Evolutionary conservation across 2,329 filamentous ascomycete species (phyloP).

Genomic region (Colletotrichum sp.): DNA sequence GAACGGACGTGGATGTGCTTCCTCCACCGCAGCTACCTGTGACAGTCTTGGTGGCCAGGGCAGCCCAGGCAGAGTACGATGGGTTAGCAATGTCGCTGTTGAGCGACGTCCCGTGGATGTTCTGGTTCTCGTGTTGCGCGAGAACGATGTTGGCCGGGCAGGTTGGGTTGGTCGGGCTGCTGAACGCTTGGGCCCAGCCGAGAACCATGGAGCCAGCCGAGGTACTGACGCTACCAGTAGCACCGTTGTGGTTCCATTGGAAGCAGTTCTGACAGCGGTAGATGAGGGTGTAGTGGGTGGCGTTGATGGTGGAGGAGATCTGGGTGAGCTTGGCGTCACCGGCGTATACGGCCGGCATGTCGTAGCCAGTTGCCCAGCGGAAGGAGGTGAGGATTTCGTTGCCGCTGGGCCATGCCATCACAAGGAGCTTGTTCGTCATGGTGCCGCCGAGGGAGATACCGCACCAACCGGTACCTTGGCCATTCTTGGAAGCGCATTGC

Average conservation of each 20-base stretch:
- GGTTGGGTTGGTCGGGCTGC: conserved; percentile 42
- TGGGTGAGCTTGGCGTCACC: conserved; percentile 67
- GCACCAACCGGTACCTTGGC: conserved; percentile 59
- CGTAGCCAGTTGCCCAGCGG: conserved; percentile 63
- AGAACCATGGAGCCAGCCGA: conserved; percentile 49
- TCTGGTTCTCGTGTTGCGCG: conserved; percentile 60
- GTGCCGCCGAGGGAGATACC: conserved; percentile 59
- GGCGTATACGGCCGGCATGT: conserved; percentile 60
- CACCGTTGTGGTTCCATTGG: conserved; percentile 55
- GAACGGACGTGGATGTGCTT: conserved; percentile 30
- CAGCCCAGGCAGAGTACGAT: conserved; percentile 47
- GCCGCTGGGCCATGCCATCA: conserved; percentile 62
- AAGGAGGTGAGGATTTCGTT: conserved; percentile 61
- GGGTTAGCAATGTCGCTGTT: conserved; percentile 40
- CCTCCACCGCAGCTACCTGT: conserved; percentile 36
- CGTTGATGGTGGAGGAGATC: conserved; percentile 62
- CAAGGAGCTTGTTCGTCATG: conserved; percentile 63
- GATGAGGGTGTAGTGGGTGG: conserved; percentile 64
- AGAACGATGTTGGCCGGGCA: conserved; percentile 51
- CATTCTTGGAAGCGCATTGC: conserved; percentile 49
- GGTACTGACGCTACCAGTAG: conserved; percentile 47
- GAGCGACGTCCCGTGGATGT: conserved; percentile 49
- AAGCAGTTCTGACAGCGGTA: conserved; percentile 68
- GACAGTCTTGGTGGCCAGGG: conserved; percentile 45
- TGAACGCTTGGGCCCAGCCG: conserved; percentile 60